These are phyloP conservation scores for Erucastrum elatum DNA, from an alignment of 345 rosid genomes.

Conservation along the genomic window DNA sequence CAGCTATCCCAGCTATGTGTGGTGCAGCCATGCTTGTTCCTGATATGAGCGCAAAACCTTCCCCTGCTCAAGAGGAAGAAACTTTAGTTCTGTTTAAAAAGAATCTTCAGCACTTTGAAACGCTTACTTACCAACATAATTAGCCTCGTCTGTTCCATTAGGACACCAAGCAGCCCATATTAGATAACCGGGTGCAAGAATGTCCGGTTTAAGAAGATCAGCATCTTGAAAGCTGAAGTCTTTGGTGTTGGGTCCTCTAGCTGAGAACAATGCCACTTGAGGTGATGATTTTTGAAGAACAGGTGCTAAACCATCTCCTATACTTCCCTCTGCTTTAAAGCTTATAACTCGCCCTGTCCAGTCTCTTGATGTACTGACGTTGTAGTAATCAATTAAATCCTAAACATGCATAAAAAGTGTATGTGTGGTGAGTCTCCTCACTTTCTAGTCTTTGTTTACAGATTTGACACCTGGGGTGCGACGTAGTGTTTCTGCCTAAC, in stretches of 20 bases:
- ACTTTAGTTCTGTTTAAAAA: background rate
- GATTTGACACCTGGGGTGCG: slow-evolving; percentile 77
- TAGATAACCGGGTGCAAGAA: slow-evolving; percentile 94
- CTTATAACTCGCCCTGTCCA: slow-evolving; percentile 96
- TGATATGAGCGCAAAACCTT: slow-evolving; percentile 91
- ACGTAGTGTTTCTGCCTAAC: slow-evolving; percentile 88
- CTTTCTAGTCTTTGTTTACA: slow-evolving; percentile 97
- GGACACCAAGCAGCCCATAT: slow-evolving; percentile 99
- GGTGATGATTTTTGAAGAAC: slow-evolving; percentile 95
- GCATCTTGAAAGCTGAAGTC: slow-evolving; percentile 96
- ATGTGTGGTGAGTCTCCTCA: slow-evolving; percentile 91
- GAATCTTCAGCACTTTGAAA: background rate
- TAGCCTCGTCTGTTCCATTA: slow-evolving; percentile 95
- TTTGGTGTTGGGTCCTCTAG: slow-evolving; percentile 95
- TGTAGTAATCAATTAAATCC: slow-evolving; percentile 96
- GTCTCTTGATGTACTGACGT: slow-evolving; percentile 78
- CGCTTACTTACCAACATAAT: slow-evolving; percentile 64
- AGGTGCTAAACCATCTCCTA: slow-evolving; percentile 93
- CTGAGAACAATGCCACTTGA: slow-evolving; percentile 94
- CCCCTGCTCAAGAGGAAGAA: slow-evolving; percentile 60
- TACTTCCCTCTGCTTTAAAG: slow-evolving; percentile 83
- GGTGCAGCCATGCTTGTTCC: slow-evolving; percentile 99
- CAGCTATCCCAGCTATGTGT: slow-evolving; percentile 98
- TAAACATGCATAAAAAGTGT: slow-evolving; percentile 57
- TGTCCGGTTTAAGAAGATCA: slow-evolving; percentile 99